A percentile compares a stretch with the other conserved stretches of the same genome.
These are phyloP conservation scores for Phragmites australis DNA, from an alignment of 176 grass and related monocot species.

Conservation along the genomic window DNA sequence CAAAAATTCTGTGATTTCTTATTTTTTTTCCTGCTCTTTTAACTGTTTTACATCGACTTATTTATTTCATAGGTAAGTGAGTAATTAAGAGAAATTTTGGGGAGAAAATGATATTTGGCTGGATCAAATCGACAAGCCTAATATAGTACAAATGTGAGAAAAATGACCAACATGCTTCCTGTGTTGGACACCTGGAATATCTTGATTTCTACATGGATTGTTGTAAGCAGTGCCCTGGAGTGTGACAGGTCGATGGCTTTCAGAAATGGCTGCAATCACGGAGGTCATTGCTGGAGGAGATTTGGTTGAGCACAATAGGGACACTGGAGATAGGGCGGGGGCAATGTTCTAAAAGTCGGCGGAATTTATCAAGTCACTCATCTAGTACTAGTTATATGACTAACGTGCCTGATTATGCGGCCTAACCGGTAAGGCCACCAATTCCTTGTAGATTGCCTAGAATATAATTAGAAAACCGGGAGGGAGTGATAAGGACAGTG, in stretches of 20 bases:
- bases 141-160: background rate
- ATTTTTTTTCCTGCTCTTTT: background rate
- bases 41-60: background rate
- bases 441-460: background rate
- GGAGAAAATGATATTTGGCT: background rate
- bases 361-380: background rate
- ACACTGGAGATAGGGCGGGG: background rate
- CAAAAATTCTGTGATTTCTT: background rate
- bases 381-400: background rate
- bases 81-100: background rate
- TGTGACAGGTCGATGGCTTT: background rate
- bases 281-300: background rate
- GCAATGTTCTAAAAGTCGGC: background rate
- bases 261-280: background rate
- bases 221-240: background rate
- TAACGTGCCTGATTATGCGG: background rate
- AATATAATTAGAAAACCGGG: background rate
- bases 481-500: background rate
- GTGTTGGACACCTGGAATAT: background rate
- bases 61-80: background rate
- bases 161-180: background rate
- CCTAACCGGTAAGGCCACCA: too few relatives aligned
- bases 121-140: background rate
- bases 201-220: background rate
- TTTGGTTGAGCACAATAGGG: background rate